These are phyloP conservation scores for Ceratocystis diversiconidia DNA, from an alignment of 2,329 filamentous ascomycete genomes.

Conservation along the genomic window DNA sequence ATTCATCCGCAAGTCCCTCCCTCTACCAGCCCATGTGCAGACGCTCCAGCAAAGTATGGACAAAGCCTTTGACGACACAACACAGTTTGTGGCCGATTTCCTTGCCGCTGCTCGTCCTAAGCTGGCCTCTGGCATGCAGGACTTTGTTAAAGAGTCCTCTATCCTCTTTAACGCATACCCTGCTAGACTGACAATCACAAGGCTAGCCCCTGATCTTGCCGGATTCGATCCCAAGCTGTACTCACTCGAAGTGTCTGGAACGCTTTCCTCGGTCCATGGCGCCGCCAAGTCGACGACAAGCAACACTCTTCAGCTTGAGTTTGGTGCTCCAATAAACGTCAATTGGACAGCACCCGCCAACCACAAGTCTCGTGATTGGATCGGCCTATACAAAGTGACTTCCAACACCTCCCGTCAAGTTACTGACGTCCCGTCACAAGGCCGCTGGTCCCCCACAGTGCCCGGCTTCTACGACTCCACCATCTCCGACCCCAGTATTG, in stretches of 20 bases:
- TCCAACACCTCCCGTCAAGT: slow-evolving; percentile 78
- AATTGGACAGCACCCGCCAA: slow-evolving; percentile 80
- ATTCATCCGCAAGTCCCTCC: slow-evolving; percentile 75
- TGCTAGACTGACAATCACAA: slow-evolving; percentile 68
- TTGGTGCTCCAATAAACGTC: slow-evolving; percentile 77
- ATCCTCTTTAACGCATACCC: slow-evolving; percentile 83
- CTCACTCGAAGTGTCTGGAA: slow-evolving; percentile 58
- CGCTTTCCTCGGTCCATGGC: slow-evolving; percentile 32
- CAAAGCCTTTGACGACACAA: slow-evolving; percentile 69
- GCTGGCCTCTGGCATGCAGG: slow-evolving; percentile 71
- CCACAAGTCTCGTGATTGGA: slow-evolving; percentile 86
- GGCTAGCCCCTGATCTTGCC: slow-evolving; percentile 63
- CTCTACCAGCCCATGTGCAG: slow-evolving; percentile 52
- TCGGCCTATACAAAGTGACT: slow-evolving; percentile 89
- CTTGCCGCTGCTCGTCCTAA: slow-evolving; percentile 74
- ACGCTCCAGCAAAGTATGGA: slow-evolving; percentile 79
- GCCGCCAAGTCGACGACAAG: slow-evolving; percentile 24
- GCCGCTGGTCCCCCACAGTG: slow-evolving; percentile 77
- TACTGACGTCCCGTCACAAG: slow-evolving; percentile 71
- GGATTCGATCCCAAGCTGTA: slow-evolving; percentile 72
- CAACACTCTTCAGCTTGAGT: slow-evolving; percentile 69
- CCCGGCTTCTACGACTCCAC: slow-evolving; percentile 61
- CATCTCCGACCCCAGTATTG: slow-evolving; percentile 61
- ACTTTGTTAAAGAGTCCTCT: slow-evolving; percentile 75
- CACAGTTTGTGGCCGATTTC: slow-evolving; percentile 82